phyloP scores from a whole-genome alignment of 257 asterid species.

The Primulina tabacum region DNA sequence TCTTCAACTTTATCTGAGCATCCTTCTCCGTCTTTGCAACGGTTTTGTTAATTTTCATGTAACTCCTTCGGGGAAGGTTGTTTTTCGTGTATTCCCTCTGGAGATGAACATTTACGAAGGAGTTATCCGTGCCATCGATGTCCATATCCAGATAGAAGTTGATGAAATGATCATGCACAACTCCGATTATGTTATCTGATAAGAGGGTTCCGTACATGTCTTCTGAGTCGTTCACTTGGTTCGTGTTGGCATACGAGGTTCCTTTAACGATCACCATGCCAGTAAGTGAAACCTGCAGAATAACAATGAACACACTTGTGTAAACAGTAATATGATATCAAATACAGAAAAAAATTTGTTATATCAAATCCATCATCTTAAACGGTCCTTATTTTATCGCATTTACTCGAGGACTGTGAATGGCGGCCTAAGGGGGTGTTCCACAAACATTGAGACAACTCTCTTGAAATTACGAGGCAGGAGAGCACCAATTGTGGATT shows the following conservation, averaged over 20 bases:
- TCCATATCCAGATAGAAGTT: slow-evolving; percentile 93
- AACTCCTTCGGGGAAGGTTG: slow-evolving; percentile 71
- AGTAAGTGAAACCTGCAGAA: slow-evolving; percentile 67
- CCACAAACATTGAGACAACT: no score
- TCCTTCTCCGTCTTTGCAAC: slow-evolving; percentile 87
- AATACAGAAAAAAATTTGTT: no score
- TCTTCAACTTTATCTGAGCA: slow-evolving; percentile 66
- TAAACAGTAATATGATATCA: no score
- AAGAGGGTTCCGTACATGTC: slow-evolving; percentile 69
- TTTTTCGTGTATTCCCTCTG: slow-evolving; percentile 56
- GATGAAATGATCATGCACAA: slow-evolving; percentile 86
- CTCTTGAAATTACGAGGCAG: no score
- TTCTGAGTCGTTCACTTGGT: slow-evolving; percentile 66
- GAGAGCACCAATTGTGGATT: no score
- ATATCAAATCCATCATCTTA: no score
- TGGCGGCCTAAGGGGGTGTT: no score
- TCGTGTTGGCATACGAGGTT: slow-evolving; percentile 61
- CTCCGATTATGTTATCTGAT: slow-evolving; percentile 80
- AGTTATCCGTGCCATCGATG: slow-evolving; percentile 66
- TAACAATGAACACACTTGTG: background rate
- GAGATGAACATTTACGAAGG: slow-evolving; percentile 84
- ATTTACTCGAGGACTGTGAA: no score
- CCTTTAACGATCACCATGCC: slow-evolving; percentile 95
- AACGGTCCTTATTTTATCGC: no score
- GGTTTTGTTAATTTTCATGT: slow-evolving; percentile 65